These are phyloP conservation scores for Artemisia argyi DNA, from an alignment of 129 eudicot species.

Conservation along the genomic window DNA sequence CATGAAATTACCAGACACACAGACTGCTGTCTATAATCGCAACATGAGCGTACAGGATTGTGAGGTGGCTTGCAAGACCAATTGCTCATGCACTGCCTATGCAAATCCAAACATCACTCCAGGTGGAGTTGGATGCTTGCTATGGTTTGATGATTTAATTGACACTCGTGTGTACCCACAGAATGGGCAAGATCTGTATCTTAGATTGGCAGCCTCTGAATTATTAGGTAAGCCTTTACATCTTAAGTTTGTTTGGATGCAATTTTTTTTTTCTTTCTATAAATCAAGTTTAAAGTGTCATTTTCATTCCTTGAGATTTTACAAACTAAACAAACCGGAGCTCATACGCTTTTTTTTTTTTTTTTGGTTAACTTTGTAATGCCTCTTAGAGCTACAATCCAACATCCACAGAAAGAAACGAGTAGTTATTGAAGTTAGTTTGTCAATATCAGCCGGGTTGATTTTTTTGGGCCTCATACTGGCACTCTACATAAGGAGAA, in stretches of 20 bases:
- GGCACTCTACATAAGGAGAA: slow-evolving; percentile 16
- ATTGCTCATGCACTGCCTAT: slow-evolving; percentile 34
- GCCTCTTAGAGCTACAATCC: neutral
- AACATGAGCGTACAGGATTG: slow-evolving; percentile 18
- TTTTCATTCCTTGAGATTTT: too few relatives aligned
- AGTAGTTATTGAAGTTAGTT: slow-evolving; percentile 12
- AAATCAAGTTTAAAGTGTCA: too few relatives aligned
- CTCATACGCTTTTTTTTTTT: too few relatives aligned
- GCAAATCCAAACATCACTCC: slow-evolving; percentile 27
- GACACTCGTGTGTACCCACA: slow-evolving; percentile 17
- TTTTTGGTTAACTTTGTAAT: neutral
- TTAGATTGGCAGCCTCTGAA: slow-evolving; percentile 34
- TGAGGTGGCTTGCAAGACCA: slow-evolving; percentile 26
- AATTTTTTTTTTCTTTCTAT: neutral
- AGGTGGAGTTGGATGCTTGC: slow-evolving; percentile 50
- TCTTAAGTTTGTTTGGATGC: neutral
- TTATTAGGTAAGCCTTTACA: slow-evolving; percentile 18
- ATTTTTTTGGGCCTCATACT: slow-evolving; percentile 27
- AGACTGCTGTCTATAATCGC: neutral
- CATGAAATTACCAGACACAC: slow-evolving; percentile 33
- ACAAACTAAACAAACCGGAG: neutral
- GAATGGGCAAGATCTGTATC: slow-evolving; percentile 35
- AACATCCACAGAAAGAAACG: slow-evolving; percentile 22
- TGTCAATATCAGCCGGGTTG: slow-evolving; percentile 16
- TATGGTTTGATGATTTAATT: slow-evolving; percentile 34